phyloP scores from a whole-genome alignment of 192 early-diverging fungal species.

The Coemansia sp. region DNA sequence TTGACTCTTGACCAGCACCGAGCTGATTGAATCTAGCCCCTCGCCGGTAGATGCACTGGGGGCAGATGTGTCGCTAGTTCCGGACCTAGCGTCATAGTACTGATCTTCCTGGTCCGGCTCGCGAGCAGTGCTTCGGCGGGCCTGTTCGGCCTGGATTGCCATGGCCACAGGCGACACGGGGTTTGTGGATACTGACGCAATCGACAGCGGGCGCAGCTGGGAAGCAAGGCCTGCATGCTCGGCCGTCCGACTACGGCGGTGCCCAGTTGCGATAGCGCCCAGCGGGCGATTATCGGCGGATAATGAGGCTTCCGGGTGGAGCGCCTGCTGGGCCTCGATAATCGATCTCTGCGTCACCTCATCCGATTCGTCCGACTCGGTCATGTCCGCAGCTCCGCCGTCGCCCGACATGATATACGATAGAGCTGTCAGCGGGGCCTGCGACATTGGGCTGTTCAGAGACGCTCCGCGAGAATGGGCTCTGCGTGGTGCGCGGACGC shows the following conservation, averaged over 20 bases:
- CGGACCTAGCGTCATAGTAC: slow-evolving; percentile 21
- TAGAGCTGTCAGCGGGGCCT: too few species aligned
- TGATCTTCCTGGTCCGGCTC: slow-evolving; percentile 17
- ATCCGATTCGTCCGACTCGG: background rate
- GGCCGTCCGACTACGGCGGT: slow-evolving; percentile 21
- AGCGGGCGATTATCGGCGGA: too few species aligned
- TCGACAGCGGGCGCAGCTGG: background rate
- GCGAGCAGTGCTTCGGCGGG: slow-evolving; percentile 11
- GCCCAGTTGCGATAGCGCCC: too few species aligned
- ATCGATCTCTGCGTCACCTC: slow-evolving; percentile 14
- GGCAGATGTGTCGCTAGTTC: too few species aligned
- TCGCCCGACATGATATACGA: too few species aligned
- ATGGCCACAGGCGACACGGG: slow-evolving; percentile 22
- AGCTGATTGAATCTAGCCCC: too few species aligned
- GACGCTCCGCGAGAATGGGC: too few species aligned
- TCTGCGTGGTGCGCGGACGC: too few species aligned
- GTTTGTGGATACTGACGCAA: background rate
- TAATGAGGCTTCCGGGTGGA: slow-evolving; percentile 1
- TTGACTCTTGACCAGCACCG: too few species aligned
- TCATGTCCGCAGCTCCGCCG: background rate
- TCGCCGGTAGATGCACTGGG: too few species aligned
- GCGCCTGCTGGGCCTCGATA: slow-evolving; percentile 7
- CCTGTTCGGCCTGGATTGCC: slow-evolving; percentile 38
- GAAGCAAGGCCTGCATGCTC: background rate
- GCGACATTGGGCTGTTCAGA: too few species aligned